Base-by-base conservation (phyloP, 805 yeast species). In the Kregervanrija delftensis region DNA sequence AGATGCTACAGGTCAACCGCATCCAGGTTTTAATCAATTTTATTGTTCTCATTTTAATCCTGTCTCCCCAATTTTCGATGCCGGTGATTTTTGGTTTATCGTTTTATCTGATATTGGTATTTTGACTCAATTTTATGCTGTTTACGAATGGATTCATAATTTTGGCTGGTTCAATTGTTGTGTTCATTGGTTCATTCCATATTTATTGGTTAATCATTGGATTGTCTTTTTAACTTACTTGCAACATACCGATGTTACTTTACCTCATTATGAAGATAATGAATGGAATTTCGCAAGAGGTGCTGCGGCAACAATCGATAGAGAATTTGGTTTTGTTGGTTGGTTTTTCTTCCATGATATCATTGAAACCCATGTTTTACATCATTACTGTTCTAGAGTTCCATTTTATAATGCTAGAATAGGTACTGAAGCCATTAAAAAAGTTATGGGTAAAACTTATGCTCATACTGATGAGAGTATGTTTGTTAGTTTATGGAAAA, bases 211-310 rank as follows among this genome's bases (percentile, higher is more conserved):
- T 42, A 78, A 78, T 67, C 82, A 78, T 59, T 78, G 84, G 84
- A 68, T 78, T 57, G 83, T 78, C 34, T 74, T 78, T 54, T 76
- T 78, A 50, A 78, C 84, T 14, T 78, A 68, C 63, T 68, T 78
- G 53, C 84, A 78, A 64, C 84, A 78, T 61, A 73, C 83, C 14
- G 82, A 77, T 58, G 73, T 79, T 40, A 60, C 72, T 2, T 66
- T 77, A 71, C 81, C 83, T 35, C 84, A 78, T 58, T 78, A 78
- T 60, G 73, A 69, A 39, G 73, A 69, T 42, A 56, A 60, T 13
- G 73, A 76, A 62, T 78, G 84, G 84, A 77, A 72, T 46, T 78
- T 78, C 53, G 83, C 83, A 46, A 68, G 79, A 56, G 84, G 84
- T 60, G 82, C 84, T 8, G 83, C 83, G 49, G 76, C 82, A 38